phyloP scores from a whole-genome alignment of 2,329 filamentous ascomycete genomes.

The Coleophoma crateriformis region DNA sequence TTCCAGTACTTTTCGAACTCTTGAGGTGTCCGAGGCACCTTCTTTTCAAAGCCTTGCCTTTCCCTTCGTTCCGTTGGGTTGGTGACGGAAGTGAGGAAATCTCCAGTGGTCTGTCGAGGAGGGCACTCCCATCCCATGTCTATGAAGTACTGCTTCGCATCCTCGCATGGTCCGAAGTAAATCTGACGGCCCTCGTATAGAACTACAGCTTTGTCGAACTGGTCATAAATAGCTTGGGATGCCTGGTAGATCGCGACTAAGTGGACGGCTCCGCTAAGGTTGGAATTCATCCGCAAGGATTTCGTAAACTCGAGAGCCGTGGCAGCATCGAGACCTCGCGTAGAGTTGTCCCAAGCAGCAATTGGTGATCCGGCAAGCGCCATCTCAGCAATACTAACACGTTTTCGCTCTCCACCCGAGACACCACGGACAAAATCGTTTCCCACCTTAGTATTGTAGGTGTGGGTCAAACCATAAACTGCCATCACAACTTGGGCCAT shows the following conservation, averaged over 20 bases:
- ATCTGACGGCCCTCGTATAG: slow-evolving; percentile 66
- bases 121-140: slow-evolving; percentile 65
- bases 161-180: slow-evolving; percentile 61
- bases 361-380: slow-evolving; percentile 48
- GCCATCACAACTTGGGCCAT: slow-evolving; percentile 58
- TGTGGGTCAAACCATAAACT: slow-evolving; percentile 67
- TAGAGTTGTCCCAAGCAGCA: slow-evolving; percentile 33
- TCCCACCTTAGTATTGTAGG: slow-evolving; percentile 67
- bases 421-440: slow-evolving; percentile 68
- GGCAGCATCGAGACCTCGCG: slow-evolving; percentile 67
- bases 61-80: slow-evolving; percentile 54
- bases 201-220: slow-evolving; percentile 65
- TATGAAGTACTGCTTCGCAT: slow-evolving; percentile 65
- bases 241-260: slow-evolving; percentile 71
- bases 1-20: slow-evolving; percentile 50
- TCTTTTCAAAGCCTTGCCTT: slow-evolving; percentile 49
- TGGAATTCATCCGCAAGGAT: slow-evolving; percentile 57
- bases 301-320: slow-evolving; percentile 71
- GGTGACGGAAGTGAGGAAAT: slow-evolving; percentile 75
- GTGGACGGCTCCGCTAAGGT: slow-evolving; percentile 58
- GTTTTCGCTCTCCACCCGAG: slow-evolving; percentile 68
- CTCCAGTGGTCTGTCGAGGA: slow-evolving; percentile 47
- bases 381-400: slow-evolving; percentile 78
- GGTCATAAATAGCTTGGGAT: slow-evolving; percentile 61
- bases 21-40: slow-evolving; percentile 47